Conservation (phyloP, 2,329 filamentous ascomycete genomes). For the Nemania diffusa region DNA sequence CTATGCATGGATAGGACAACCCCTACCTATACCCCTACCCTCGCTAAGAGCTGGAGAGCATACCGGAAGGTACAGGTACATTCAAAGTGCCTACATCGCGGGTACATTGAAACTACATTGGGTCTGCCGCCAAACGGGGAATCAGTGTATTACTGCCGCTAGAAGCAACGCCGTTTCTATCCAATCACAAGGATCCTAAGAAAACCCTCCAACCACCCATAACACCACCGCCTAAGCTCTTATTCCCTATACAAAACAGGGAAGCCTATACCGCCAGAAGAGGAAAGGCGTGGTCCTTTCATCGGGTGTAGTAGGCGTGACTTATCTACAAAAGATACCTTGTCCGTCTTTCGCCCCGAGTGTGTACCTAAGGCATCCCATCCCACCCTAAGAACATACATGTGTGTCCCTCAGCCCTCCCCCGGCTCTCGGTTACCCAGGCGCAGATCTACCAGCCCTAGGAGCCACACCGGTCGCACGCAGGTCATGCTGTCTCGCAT, state of each 20-base stretch:
- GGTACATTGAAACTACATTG: constrained; percentile 39
- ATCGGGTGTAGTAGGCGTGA: constrained; percentile 36
- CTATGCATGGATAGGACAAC: constrained; percentile 37
- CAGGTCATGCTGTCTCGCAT: constrained; percentile 44
- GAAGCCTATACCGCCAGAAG: constrained; percentile 51
- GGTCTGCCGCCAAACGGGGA: constrained; percentile 40
- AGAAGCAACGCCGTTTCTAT: constrained; percentile 38
- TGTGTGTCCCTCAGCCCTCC: constrained; percentile 31
- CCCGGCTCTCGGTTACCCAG: constrained; percentile 40
- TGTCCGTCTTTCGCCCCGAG: constrained; percentile 44
- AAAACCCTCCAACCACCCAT: constrained; percentile 37
- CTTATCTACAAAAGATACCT: constrained; percentile 47
- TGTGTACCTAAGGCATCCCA: constrained; percentile 47
- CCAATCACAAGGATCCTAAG: constrained; percentile 41
- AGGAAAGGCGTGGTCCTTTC: constrained; percentile 49
- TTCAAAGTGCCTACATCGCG: constrained; percentile 42
- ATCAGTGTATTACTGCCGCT: constrained; percentile 46
- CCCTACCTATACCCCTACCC: constrained; percentile 36
- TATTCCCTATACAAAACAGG: constrained; percentile 49
- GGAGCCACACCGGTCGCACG: constrained; percentile 45
- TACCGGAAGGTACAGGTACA: constrained; percentile 34
- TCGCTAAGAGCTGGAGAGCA: constrained; percentile 19
- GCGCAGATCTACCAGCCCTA: constrained; percentile 42
- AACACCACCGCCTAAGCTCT: constrained; percentile 37
- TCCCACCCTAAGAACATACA: constrained; percentile 30